Evolutionary conservation across 176 grass and related monocot genomes (phyloP), one percentile per base, ranked within the genome.

Genomic region (Elymus sibiricus): DNA sequence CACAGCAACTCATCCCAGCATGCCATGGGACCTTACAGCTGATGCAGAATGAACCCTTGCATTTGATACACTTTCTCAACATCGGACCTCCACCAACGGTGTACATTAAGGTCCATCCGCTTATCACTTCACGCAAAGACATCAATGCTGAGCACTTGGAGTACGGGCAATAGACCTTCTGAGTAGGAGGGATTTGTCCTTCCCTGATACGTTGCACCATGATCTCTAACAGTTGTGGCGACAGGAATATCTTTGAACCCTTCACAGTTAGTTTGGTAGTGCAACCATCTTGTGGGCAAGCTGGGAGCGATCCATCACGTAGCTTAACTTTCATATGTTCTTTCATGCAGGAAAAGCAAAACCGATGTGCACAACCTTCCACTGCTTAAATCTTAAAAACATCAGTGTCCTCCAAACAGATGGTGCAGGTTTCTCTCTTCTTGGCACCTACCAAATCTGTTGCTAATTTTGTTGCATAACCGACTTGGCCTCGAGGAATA

Each of bases 11-110:
- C 83, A 97, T 70, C 35, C 27, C 17, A 22, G 86, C 79, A 76
- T 93, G 94, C 94, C 91, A 96, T 51, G 62, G 76, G 60, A 95
- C 94, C 84, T 93, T 95, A 85, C 94, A 95, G 6, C 64, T 91
- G 64, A 95, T 80, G 71, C 91, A 95, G 77, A 95, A 93, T 26
- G 38, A 64, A 13, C 87, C 74, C 59, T 71, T 85, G 63, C 89
- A 96, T 90, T 88, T 88, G 14, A 88, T 46, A 63, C 89, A 96
- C 64, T 91, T 88, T 14, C 86, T 95, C 39, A 95, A 46, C 14
- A 79, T 84, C 27, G 67, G 64, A 70, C 66, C 59, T 87, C 79
- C 80, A 84, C 28, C 25, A 40, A 31, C 26, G 7, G 84, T 61
- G 47, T 62, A 78, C 40, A 84, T 90, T 11, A 88, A 92, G 72